Base-by-base conservation (phyloP, 2,329 filamentous ascomycete genomes). In the Pseudopithomyces maydicus region DNA sequence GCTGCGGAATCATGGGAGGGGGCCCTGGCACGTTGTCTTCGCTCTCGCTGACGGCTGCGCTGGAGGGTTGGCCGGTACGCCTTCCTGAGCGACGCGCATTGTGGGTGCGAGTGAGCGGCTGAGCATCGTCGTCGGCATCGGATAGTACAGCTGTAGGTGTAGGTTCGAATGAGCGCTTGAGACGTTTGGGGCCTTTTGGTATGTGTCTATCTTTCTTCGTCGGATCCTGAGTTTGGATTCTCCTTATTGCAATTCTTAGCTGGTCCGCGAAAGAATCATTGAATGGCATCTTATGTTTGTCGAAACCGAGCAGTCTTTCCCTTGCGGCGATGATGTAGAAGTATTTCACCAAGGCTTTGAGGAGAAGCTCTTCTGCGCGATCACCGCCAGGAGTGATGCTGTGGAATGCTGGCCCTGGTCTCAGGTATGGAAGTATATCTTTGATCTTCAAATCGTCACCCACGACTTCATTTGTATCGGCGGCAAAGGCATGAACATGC, bases 291-390 rank as follows among this genome's bases (percentile, higher is more conserved):
- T 32, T 36, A 41, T 57, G 55, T 17, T 58, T 26, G 6, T 35
- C 23, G 42, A 58, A 58, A 1, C 56, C 56, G 36, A 48, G 20
- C 1, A 58, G 35, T 15, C 32, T 55, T 6, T 42, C 42, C 10
- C 50, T 55, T 7, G 56, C 56, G 2, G 56, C 56, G n/a, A 58
- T 52, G 10, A 58, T 54, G 42, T 38, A 58, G 35, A 42, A 58
- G 43, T 54, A 58, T 26, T 58, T 58, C 10, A 51, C 52, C n/a
- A 58, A 33, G 3, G 56, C 56, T 20, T 54, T 58, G 14, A 58
- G 33, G 5, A 52, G 52, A 17, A 50, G 43, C 19, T 58, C 56
- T 19, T 41, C 52, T 20, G 29, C 36, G 26, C 32, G 39, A 12
- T 33, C 52, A 36, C 23, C 35, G 12, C 39, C 46, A 7, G 49